These are phyloP conservation scores for Capsicum rhomboideum DNA, from an alignment of 257 asterid species.

Conservation along the genomic window DNA sequence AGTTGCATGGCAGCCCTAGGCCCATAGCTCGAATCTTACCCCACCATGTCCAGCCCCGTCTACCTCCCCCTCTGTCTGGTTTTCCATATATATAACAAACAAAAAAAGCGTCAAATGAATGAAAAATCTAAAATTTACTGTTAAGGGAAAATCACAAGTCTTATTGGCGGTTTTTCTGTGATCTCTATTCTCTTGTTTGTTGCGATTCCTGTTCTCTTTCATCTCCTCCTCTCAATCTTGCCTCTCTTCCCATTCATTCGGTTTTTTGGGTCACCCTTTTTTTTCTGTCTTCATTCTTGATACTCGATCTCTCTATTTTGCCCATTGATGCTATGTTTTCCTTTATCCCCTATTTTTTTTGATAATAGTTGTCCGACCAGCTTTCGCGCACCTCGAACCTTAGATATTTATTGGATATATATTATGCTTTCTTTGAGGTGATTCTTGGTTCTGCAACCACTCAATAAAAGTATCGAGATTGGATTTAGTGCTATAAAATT, in stretches of 20 bases:
- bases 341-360: too few relatives aligned
- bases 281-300: not conserved
- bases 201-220: conserved; percentile 3
- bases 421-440: not conserved
- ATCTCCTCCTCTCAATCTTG: conserved; percentile 5
- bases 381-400: too few relatives aligned
- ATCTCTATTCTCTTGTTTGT: conserved; percentile 8
- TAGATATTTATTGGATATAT: not conserved
- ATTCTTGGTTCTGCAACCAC: not conserved
- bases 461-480: not conserved
- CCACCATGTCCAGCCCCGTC: not conserved
- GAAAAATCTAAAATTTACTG: not conserved
- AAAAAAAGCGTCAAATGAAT: not conserved
- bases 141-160: not conserved
- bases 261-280: not conserved
- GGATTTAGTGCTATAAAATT: not conserved
- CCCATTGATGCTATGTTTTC: not conserved
- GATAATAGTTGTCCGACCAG: too few relatives aligned
- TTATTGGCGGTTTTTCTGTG: conserved; percentile 13
- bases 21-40: not conserved
- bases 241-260: conserved; percentile 2
- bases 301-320: not conserved
- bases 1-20: not conserved
- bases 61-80: not conserved
- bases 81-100: not conserved